Evolutionary conservation across 352 stramenopile genomes (phyloP).

Genomic region (Lagenidium giganteum): DNA sequence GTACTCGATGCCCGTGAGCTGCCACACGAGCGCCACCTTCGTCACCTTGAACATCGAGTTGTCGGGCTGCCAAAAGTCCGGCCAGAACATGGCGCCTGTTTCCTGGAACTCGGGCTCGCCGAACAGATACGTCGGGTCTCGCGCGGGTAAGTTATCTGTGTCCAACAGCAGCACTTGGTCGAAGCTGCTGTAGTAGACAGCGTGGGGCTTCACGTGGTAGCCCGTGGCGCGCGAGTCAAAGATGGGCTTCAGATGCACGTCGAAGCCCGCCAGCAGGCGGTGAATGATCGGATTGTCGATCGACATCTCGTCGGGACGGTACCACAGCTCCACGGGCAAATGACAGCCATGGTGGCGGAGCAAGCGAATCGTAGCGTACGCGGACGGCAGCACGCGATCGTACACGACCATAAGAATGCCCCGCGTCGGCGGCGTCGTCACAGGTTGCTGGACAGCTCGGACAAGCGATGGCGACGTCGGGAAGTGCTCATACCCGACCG

Average conservation of each 20-base stretch:
- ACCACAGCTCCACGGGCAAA: constrained; percentile 82
- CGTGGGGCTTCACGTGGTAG: constrained; percentile 83
- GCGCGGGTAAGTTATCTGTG: constrained; percentile 73
- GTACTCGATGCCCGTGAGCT: constrained; percentile 74
- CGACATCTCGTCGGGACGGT: constrained; percentile 81
- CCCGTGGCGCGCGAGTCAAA: constrained; percentile 67
- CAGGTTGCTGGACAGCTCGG: no score
- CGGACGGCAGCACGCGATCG: constrained; percentile 68
- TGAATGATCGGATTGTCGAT: constrained; percentile 79
- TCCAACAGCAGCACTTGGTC: constrained; percentile 81
- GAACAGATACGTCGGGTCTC: constrained; percentile 84
- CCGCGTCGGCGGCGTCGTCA: constrained; percentile 55
- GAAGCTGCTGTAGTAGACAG: constrained; percentile 84
- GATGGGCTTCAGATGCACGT: constrained; percentile 76
- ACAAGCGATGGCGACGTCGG: constrained; percentile 69
- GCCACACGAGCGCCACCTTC: constrained; percentile 69
- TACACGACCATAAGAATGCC: constrained; percentile 85
- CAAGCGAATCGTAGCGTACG: constrained; percentile 76
- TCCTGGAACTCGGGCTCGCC: constrained; percentile 66
- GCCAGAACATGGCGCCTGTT: constrained; percentile 83
- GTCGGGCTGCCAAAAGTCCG: constrained; percentile 76
- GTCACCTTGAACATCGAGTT: constrained; percentile 82
- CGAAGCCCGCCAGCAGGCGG: constrained; percentile 55
- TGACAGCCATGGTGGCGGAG: constrained; percentile 71
- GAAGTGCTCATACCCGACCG: constrained; percentile 58